These are phyloP conservation scores for Lolium multiflorum DNA, from an alignment of 176 grass and related monocot genomes.

Conservation along the genomic window DNA sequence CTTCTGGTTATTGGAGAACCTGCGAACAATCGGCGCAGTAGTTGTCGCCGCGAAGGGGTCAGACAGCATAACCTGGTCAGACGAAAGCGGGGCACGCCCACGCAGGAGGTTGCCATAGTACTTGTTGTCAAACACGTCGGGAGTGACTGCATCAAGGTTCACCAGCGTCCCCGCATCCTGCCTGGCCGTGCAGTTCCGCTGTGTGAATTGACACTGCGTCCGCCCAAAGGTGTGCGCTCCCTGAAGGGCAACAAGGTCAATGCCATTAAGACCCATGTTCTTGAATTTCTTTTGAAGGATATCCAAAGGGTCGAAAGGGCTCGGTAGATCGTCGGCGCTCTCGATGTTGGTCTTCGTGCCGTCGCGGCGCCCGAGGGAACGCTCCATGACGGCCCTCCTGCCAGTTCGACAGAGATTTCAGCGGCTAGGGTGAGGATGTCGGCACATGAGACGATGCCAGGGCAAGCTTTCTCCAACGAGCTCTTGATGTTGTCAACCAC, in stretches of 20 bases:
- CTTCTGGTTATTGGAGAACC: too few relatives aligned
- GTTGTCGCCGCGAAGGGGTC: too few relatives aligned
- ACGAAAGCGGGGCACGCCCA: too few relatives aligned
- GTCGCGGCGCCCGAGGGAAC: conserved; percentile 54
- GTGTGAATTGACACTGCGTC: conserved; percentile 34
- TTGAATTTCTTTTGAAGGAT: conserved; percentile 52
- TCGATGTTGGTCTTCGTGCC: conserved; percentile 40
- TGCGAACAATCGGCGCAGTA: too few relatives aligned
- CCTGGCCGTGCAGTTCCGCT: conserved; percentile 39
- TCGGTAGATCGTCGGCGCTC: conserved; percentile 43
- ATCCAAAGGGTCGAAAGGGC: conserved; percentile 26
- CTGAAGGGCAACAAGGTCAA: conserved; percentile 57
- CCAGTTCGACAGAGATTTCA: not conserved
- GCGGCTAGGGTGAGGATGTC: conserved; percentile 23
- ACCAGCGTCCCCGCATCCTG: not conserved
- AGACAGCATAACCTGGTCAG: too few relatives aligned
- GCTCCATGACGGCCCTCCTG: conserved; percentile 50
- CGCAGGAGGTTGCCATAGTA: too few relatives aligned
- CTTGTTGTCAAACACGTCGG: too few relatives aligned
- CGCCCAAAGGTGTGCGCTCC: conserved; percentile 71
- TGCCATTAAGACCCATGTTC: conserved; percentile 42
- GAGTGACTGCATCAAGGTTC: too few relatives aligned
- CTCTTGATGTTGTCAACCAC: conserved; percentile 45
- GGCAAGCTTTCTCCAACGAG: conserved; percentile 20
- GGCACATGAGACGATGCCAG: conserved; percentile 38